phyloP scores from a whole-genome alignment of 768 basidiomycete species.

The Suillus subluteus region DNA sequence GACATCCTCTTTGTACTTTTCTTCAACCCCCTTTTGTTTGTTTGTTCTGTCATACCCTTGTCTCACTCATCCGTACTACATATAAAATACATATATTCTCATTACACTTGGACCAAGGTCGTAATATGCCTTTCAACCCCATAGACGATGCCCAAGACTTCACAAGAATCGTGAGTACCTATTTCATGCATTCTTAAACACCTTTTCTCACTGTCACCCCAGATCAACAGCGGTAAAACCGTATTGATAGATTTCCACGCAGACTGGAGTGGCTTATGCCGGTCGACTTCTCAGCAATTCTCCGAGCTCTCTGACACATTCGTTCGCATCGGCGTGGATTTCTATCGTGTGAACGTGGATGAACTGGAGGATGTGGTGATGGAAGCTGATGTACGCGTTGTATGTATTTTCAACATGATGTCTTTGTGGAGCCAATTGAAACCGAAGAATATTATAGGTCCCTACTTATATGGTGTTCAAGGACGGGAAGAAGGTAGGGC shows the following conservation, averaged over 20 bases:
- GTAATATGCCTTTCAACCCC: constrained; percentile 19
- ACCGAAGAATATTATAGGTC: constrained; percentile 15
- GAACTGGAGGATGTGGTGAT: constrained; percentile 51
- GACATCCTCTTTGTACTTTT: background rate
- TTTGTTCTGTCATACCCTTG: constrained; percentile 8
- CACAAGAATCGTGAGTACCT: constrained; percentile 19
- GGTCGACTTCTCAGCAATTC: constrained; percentile 20
- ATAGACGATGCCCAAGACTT: constrained; percentile 27
- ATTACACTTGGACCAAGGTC: background rate
- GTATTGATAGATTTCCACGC: constrained; percentile 28
- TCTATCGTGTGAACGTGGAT: constrained; percentile 81
- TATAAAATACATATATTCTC: background rate
- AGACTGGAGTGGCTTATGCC: constrained; percentile 17
- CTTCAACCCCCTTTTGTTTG: background rate
- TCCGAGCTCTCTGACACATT: constrained; percentile 25
- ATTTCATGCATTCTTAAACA: background rate
- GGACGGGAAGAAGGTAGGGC: constrained; percentile 31
- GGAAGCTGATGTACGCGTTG: constrained; percentile 65
- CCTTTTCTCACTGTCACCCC: constrained; percentile 10
- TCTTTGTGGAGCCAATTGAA: background rate
- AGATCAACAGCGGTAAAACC: constrained; percentile 32
- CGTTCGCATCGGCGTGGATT: constrained; percentile 44
- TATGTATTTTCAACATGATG: constrained; percentile 34
- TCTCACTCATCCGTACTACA: background rate
- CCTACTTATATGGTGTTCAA: constrained; percentile 35